Conservation (phyloP, 1,284 basidiomycete species). For the Leucoagaricus sp. region DNA sequence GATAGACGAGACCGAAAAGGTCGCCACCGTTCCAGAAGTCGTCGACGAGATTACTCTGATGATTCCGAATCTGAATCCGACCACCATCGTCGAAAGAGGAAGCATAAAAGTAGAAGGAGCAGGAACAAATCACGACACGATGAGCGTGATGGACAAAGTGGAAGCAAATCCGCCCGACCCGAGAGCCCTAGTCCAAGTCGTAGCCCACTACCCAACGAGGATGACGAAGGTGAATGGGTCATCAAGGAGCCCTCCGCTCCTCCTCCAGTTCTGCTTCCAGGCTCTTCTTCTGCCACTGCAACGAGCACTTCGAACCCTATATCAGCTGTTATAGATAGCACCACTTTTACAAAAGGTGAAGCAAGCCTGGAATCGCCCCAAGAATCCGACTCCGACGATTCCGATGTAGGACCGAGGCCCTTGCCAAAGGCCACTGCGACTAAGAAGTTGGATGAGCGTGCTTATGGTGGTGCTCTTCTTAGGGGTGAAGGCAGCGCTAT, state of each 20-base stretch:
- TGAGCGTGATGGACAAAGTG: slow-evolving; percentile 29
- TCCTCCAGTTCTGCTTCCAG: slow-evolving; percentile 14
- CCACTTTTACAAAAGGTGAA: not conserved
- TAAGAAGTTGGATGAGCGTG: slow-evolving; percentile 71
- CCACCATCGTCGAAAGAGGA: not conserved
- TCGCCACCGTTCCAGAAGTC: slow-evolving; percentile 9
- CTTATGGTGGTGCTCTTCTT: slow-evolving; percentile 84
- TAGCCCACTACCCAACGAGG: slow-evolving; percentile 32
- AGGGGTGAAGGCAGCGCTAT: slow-evolving; percentile 97
- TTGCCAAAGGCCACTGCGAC: slow-evolving; percentile 37
- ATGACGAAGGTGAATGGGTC: slow-evolving; percentile 69
- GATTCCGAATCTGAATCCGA: slow-evolving; percentile 1
- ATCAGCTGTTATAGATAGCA: not conserved
- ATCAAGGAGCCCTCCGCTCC: slow-evolving; percentile 26
- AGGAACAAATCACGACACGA: not conserved
- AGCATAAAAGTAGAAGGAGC: slow-evolving; percentile 16
- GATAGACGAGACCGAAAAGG: slow-evolving; percentile 15
- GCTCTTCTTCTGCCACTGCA: not conserved
- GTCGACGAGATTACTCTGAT: not conserved
- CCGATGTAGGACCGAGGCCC: slow-evolving; percentile 68
- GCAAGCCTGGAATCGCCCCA: too few species aligned
- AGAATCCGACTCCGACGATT: slow-evolving; percentile 39
- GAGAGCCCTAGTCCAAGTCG: slow-evolving; percentile 35
- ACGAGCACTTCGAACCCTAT: not conserved
- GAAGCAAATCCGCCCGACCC: slow-evolving; percentile 25